These are phyloP conservation scores for Spergularia bocconei DNA, from an alignment of 148 eudicot genomes.

Conservation along the genomic window DNA sequence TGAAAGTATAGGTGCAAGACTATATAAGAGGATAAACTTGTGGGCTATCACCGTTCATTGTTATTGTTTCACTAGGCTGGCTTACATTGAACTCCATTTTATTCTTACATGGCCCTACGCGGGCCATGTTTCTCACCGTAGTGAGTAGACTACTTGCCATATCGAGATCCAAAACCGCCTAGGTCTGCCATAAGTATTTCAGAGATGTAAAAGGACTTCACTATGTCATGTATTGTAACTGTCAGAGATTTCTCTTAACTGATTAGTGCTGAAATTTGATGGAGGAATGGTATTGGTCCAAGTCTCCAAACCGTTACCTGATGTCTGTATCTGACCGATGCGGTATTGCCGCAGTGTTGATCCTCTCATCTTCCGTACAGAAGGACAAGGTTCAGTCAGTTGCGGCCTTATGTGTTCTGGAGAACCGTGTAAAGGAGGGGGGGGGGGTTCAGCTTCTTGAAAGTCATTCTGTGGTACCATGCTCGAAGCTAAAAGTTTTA, in stretches of 20 bases:
- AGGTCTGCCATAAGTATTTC: background rate
- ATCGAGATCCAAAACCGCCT: background rate
- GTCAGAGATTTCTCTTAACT: too few species aligned
- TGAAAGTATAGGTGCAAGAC: background rate
- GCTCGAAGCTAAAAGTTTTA: too few species aligned
- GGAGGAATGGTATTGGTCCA: background rate
- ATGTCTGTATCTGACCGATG: constrained; percentile 2
- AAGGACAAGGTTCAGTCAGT: background rate
- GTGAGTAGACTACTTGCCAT: background rate
- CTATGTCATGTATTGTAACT: too few species aligned
- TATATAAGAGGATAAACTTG: constrained; percentile 4
- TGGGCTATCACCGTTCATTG: background rate
- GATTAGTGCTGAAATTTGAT: background rate
- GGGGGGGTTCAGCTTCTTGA: too few species aligned
- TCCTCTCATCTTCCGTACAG: background rate
- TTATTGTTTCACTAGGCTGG: background rate
- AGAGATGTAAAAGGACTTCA: too few species aligned
- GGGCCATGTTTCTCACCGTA: background rate
- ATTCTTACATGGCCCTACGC: background rate
- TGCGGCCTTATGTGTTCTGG: background rate
- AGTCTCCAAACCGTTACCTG: background rate
- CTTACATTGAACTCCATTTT: background rate
- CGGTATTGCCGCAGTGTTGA: background rate
- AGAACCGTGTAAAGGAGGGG: too few species aligned
- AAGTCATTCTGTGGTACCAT: too few species aligned